Evolutionary conservation across 495 filamentous ascomycete species (phyloP).

Genomic region (Cladorrhinum samala): DNA sequence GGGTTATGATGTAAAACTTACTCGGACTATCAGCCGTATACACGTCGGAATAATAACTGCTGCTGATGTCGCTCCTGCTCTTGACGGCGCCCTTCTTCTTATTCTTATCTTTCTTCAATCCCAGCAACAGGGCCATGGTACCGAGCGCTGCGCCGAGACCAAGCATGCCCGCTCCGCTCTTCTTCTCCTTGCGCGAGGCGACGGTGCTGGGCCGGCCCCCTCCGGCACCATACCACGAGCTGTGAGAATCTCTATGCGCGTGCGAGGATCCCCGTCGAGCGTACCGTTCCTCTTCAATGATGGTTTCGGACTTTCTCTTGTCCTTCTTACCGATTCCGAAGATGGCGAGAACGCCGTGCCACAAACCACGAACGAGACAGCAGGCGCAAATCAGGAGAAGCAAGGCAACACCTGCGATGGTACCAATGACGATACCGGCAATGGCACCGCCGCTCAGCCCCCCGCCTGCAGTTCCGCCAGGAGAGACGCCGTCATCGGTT

Average conservation of each 20-base stretch:
- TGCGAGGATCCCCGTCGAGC: slow-evolving; percentile 43
- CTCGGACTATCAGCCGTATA: slow-evolving; percentile 43
- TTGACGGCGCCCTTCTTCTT: slow-evolving; percentile 35
- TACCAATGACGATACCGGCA: slow-evolving; percentile 89
- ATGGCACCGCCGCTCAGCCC: slow-evolving; percentile 77
- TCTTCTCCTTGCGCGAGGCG: slow-evolving; percentile 46
- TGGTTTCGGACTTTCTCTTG: slow-evolving; percentile 48
- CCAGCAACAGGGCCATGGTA: slow-evolving; percentile 64
- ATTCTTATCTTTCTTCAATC: slow-evolving; percentile 62
- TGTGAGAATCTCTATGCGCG: slow-evolving; percentile 36
- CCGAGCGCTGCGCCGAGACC: slow-evolving; percentile 57
- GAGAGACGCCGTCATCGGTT: slow-evolving; percentile 28
- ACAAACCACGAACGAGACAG: slow-evolving; percentile 60
- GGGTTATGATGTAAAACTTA: slow-evolving; percentile 35
- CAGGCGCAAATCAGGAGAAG: slow-evolving; percentile 69
- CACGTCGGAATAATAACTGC: slow-evolving; percentile 43
- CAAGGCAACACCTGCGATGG: slow-evolving; percentile 66
- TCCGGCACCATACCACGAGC: slow-evolving; percentile 68
- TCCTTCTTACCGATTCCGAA: slow-evolving; percentile 54
- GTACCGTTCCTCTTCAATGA: slow-evolving; percentile 64
- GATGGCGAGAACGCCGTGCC: slow-evolving; percentile 58
- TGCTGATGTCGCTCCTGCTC: slow-evolving; percentile 44
- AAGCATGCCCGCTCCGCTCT: slow-evolving; percentile 46
- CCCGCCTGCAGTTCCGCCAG: slow-evolving; percentile 26
- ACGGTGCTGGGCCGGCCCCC: slow-evolving; percentile 48